Conservation (phyloP, 441 rosid genomes). For the Cnidoscolus chayamansa region DNA sequence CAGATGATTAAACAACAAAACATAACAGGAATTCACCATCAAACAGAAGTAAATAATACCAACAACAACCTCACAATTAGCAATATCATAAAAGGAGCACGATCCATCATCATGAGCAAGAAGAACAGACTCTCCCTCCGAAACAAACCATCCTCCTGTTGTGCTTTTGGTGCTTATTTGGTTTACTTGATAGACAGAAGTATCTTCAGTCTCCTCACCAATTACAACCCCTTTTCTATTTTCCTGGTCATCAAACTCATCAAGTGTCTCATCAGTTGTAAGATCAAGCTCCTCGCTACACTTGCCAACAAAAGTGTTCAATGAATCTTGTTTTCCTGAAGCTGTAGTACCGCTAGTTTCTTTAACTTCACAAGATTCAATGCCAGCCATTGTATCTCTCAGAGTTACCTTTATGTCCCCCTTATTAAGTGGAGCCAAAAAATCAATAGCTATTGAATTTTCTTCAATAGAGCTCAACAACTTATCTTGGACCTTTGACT, state of each 20-base stretch:
- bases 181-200: constrained; percentile 45
- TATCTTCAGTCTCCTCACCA: constrained; percentile 58
- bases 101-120: constrained; percentile 92
- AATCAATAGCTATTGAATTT: constrained; percentile 52
- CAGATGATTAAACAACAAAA: background rate
- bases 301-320: constrained; percentile 31
- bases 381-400: constrained; percentile 27
- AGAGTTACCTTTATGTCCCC: constrained; percentile 31
- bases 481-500: constrained; percentile 39
- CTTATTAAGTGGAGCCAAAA: constrained; percentile 53
- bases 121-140: constrained; percentile 91
- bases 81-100: constrained; percentile 80
- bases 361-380: constrained; percentile 44
- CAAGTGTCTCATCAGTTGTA: constrained; percentile 69
- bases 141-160: constrained; percentile 97
- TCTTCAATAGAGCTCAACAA: constrained; percentile 43
- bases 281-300: constrained; percentile 47
- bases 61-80: constrained; percentile 71
- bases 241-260: constrained; percentile 79
- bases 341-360: constrained; percentile 51
- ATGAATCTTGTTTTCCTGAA: constrained; percentile 41
- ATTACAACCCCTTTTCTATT: constrained; percentile 40
- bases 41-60: constrained; percentile 1
- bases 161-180: constrained; percentile 64
- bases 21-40: background rate